Evolutionary conservation across 2,329 filamentous ascomycete genomes (phyloP).

Genomic region (Fusarium beomiforme): DNA sequence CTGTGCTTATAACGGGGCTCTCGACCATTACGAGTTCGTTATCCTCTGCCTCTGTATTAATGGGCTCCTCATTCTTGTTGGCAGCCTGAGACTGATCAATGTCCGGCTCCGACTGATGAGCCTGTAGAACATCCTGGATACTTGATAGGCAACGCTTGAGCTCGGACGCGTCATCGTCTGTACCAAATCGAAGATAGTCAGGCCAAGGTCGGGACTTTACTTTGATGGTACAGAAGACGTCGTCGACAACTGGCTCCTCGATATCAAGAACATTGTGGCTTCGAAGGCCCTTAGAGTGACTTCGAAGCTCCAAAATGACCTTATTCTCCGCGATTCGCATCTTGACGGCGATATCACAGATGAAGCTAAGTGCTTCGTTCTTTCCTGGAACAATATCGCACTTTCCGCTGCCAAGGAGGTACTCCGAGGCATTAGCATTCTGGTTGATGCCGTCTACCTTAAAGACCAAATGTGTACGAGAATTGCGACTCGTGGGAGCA

Average conservation of each 20-base stretch:
- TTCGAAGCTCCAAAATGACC: constrained; percentile 15
- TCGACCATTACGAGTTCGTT: not conserved
- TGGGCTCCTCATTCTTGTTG: not conserved
- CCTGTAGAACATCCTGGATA: constrained; percentile 9
- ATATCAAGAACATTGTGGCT: constrained; percentile 38
- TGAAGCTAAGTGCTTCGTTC: constrained; percentile 5
- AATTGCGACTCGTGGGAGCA: not conserved
- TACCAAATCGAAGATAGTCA: constrained; percentile 34
- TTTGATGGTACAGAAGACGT: constrained; percentile 36
- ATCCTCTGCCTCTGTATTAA: not conserved
- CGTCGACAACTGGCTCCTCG: constrained; percentile 24
- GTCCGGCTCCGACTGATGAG: not conserved
- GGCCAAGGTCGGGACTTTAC: not conserved
- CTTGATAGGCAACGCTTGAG: constrained; percentile 17
- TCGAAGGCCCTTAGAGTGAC: constrained; percentile 11
- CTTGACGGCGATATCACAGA: constrained; percentile 29
- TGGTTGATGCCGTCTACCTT: not conserved
- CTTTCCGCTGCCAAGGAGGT: constrained; percentile 24
- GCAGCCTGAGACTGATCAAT: not conserved
- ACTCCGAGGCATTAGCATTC: constrained; percentile 2
- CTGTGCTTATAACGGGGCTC: not conserved
- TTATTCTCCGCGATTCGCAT: constrained; percentile 6
- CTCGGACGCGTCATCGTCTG: constrained; percentile 16
- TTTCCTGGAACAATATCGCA: constrained; percentile 29
- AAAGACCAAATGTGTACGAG: not conserved